A percentile compares a stretch with the other conserved stretches of the same genome.
Conservation (phyloP, 345 rosid genomes). For the Linum tenue region DNA sequence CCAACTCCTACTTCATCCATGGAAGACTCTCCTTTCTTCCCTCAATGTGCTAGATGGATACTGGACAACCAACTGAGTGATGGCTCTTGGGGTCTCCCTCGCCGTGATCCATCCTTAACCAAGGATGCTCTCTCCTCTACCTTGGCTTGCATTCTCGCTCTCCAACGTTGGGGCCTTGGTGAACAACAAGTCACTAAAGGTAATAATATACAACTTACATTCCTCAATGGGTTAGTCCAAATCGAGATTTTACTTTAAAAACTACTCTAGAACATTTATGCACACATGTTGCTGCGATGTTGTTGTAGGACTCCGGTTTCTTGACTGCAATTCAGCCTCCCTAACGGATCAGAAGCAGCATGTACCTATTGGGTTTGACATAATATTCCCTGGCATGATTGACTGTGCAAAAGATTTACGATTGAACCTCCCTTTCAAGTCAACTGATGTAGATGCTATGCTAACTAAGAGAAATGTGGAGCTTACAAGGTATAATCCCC, state of each 20-base stretch:
- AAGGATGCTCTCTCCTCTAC: constrained; percentile 16
- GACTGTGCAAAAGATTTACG: background rate
- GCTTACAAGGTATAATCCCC: background rate
- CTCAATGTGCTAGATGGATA: constrained; percentile 2
- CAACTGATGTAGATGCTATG: background rate
- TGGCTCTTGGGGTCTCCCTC: constrained; percentile 14
- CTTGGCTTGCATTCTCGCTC: constrained; percentile 12
- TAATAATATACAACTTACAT: background rate
- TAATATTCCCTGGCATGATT: constrained; percentile 12
- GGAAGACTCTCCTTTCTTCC: background rate
- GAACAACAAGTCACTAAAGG: constrained; percentile 7
- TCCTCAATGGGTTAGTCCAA: background rate
- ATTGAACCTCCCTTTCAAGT: constrained; percentile 5
- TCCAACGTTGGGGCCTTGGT: constrained; percentile 8
- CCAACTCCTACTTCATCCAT: background rate
- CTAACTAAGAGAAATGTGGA: background rate
- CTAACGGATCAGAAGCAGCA: background rate
- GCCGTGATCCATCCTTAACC: constrained; percentile 1
- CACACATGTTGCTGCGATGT: no score
- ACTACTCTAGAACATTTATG: background rate
- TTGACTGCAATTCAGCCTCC: constrained; percentile 7
- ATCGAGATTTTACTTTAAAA: background rate
- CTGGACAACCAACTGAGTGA: constrained; percentile 6
- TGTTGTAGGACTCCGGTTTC: background rate
- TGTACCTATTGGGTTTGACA: constrained; percentile 10